Conservation (phyloP, 139 green algal genomes). For the Yamagishiella unicocca region DNA sequence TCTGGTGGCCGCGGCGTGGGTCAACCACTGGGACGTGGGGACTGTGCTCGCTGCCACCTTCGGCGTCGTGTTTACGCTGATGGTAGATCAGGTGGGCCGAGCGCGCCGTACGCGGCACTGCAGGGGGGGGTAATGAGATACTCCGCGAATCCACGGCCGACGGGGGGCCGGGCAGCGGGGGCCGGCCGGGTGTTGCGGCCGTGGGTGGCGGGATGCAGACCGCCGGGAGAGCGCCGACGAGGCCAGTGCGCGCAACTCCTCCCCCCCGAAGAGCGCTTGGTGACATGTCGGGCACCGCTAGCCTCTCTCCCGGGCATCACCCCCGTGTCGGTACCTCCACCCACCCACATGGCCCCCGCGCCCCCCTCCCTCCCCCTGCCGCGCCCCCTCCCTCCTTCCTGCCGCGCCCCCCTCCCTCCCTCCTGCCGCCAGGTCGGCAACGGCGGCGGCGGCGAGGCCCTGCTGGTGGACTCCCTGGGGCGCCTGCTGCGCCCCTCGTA, state of each 20-base stretch:
- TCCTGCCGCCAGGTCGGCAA: slow-evolving; percentile 59
- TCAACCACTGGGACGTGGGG: slow-evolving; percentile 28
- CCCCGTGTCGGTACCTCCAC: background rate
- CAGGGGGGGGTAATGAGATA: too few species aligned
- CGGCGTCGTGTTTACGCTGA: slow-evolving; percentile 65
- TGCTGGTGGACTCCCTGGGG: slow-evolving; percentile 84
- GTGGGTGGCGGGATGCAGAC: too few species aligned
- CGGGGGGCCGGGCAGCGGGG: too few species aligned
- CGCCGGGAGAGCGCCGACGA: too few species aligned
- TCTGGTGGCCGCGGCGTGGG: slow-evolving; percentile 66
- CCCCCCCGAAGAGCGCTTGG: too few species aligned
- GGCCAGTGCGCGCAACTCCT: too few species aligned
- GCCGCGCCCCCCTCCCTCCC: background rate
- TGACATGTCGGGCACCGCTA: too few species aligned
- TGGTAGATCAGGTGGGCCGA: slow-evolving; percentile 76
- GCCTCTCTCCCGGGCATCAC: too few species aligned
- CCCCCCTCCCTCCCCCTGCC: background rate
- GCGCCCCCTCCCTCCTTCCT: background rate
- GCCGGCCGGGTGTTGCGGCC: too few species aligned
- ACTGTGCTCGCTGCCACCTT: slow-evolving; percentile 56
- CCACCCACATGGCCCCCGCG: background rate
- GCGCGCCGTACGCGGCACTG: too few species aligned
- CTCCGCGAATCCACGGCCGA: too few species aligned
- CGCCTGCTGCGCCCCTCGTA: slow-evolving; percentile 74
- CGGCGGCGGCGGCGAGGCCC: slow-evolving; percentile 79